phyloP scores from a whole-genome alignment of 2,329 filamentous ascomycete genomes.

The Talaromyces sp. region DNA sequence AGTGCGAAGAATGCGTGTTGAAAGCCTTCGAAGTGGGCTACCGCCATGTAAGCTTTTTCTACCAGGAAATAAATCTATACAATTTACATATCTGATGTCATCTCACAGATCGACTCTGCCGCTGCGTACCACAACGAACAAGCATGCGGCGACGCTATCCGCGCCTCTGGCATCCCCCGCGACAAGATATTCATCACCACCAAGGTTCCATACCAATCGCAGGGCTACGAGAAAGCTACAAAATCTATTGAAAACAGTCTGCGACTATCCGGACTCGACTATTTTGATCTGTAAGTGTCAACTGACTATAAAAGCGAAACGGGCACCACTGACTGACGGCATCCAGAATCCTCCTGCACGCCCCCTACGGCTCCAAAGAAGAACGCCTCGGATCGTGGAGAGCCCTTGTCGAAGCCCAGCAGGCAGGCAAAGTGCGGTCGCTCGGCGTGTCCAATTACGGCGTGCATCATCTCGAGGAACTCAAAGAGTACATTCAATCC shows the following conservation, averaged over 20 bases:
- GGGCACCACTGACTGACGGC: background rate
- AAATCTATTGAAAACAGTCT: conserved; percentile 61
- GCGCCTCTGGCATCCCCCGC: conserved; percentile 60
- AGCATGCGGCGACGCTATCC: conserved; percentile 60
- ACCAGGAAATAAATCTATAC: background rate
- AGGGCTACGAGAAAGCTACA: conserved; percentile 62
- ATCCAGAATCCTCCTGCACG: conserved; percentile 31
- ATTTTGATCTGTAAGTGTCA: conserved; percentile 57
- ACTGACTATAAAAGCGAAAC: conserved; percentile 11
- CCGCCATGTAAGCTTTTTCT: background rate
- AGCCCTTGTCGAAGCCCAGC: conserved; percentile 36
- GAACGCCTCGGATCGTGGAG: conserved; percentile 36
- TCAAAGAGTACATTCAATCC: conserved; percentile 35
- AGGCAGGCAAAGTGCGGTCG: conserved; percentile 34
- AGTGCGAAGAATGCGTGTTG: background rate
- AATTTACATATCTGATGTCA: background rate
- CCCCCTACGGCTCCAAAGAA: conserved; percentile 34
- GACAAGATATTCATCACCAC: conserved; percentile 62
- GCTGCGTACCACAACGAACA: conserved; percentile 58
- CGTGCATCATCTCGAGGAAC: conserved; percentile 36
- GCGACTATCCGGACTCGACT: conserved; percentile 56
- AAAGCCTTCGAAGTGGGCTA: conserved; percentile 5
- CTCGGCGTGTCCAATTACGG: conserved; percentile 38
- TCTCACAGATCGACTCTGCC: conserved; percentile 2
- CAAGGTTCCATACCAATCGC: conserved; percentile 50